These are phyloP conservation scores for Anthracocystis panici-leucophaei DNA, from an alignment of 1,284 basidiomycete species.

Conservation along the genomic window DNA sequence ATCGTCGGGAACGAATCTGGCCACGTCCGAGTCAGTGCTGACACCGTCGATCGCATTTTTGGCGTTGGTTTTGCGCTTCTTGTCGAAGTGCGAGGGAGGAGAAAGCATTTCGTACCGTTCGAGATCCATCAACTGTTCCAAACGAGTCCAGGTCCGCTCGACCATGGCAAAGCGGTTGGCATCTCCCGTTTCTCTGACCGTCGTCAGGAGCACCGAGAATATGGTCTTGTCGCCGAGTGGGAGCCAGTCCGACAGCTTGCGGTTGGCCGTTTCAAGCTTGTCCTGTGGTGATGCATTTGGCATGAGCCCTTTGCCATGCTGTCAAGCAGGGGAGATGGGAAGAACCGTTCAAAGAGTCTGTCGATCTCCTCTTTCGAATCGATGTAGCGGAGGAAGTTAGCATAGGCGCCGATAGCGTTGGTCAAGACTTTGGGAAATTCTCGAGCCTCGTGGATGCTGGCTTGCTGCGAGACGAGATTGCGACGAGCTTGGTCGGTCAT, in stretches of 20 bases:
- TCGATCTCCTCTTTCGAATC: conserved; percentile 13
- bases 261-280: conserved; percentile 36
- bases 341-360: conserved; percentile 33
- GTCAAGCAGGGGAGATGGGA: conserved; percentile 25
- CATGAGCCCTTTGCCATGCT: conserved; percentile 12
- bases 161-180: conserved; percentile 6
- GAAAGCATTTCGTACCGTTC: conserved; percentile 19
- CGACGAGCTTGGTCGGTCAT: conserved; percentile 32
- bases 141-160: conserved; percentile 20
- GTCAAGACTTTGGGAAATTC: conserved; percentile 28
- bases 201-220: conserved; percentile 10
- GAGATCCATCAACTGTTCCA: conserved; percentile 19
- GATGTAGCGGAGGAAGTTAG: conserved; percentile 9
- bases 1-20: conserved; percentile 37
- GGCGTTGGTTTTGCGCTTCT: neutral
- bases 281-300: conserved; percentile 32
- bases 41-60: neutral
- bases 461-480: conserved; percentile 43
- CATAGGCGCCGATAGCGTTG: conserved; percentile 27
- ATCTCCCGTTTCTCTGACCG: neutral
- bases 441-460: conserved; percentile 29
- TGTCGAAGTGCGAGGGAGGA: neutral
- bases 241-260: conserved; percentile 25
- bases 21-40: neutral
- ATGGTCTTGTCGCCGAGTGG: conserved; percentile 29